Evolutionary conservation across 2,329 filamentous ascomycete genomes (phyloP).

Genomic region (Cladosporium sp.): DNA sequence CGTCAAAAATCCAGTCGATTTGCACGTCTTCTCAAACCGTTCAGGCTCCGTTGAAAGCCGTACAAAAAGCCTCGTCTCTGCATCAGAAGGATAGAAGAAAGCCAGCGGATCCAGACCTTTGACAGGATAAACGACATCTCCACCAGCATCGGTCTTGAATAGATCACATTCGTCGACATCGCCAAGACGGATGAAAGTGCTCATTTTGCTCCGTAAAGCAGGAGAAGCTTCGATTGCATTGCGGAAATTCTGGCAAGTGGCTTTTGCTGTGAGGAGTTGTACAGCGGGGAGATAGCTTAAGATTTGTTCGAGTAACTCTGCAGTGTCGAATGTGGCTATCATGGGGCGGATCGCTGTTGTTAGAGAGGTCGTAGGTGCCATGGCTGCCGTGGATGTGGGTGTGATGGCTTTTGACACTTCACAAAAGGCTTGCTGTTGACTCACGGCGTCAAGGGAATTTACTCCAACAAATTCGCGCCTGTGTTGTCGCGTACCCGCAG

Average conservation of each 20-base stretch:
- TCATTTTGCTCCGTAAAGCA: not conserved
- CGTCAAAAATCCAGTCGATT: not conserved
- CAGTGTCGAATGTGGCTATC: not conserved
- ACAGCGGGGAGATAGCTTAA: not conserved
- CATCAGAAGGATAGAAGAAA: slow-evolving; percentile 4
- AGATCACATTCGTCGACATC: not conserved
- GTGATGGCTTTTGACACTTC: not conserved
- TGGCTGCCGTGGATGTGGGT: not conserved
- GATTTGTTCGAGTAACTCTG: slow-evolving; percentile 10
- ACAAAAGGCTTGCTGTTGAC: too few species aligned
- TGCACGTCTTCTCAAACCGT: not conserved
- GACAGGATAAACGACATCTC: not conserved
- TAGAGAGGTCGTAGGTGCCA: not conserved
- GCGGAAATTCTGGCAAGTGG: not conserved
- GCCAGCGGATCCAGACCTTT: not conserved
- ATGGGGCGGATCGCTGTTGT: not conserved
- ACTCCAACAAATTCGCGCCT: too few species aligned
- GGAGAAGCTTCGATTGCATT: not conserved
- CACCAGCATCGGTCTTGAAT: not conserved
- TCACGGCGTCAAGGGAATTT: too few species aligned
- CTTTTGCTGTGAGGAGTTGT: not conserved
- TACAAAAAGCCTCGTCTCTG: not conserved
- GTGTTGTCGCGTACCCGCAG: not conserved
- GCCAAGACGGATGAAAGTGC: not conserved
- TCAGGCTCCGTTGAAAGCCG: not conserved